phyloP scores from a whole-genome alignment of 768 basidiomycete genomes.

The Lactarius hengduanensis region DNA sequence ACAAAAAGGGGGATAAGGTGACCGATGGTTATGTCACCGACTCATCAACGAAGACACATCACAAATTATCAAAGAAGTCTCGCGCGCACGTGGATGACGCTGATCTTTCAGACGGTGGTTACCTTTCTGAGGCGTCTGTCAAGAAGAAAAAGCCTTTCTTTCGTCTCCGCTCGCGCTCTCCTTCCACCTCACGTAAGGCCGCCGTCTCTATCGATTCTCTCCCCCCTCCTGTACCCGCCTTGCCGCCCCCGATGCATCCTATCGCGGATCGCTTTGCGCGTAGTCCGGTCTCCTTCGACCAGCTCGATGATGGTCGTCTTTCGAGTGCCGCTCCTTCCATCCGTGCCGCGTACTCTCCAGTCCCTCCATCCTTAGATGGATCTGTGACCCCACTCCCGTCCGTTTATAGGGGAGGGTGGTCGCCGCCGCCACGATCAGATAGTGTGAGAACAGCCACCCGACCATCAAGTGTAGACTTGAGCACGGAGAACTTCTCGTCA shows the following conservation, averaged over 20 bases:
- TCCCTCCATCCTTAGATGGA: neutral
- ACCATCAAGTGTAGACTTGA: slow-evolving; percentile 7
- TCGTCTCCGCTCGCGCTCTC: slow-evolving; percentile 23
- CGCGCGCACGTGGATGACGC: slow-evolving; percentile 13
- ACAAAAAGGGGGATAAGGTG: slow-evolving; percentile 27
- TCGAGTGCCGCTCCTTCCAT: slow-evolving; percentile 1
- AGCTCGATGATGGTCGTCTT: neutral
- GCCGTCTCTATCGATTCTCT: neutral
- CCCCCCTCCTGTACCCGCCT: slow-evolving; percentile 24
- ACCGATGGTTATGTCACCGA: slow-evolving; percentile 7
- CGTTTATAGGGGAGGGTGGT: neutral
- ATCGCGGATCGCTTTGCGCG: slow-evolving; percentile 18
- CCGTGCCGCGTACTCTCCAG: slow-evolving; percentile 1
- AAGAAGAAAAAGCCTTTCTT: slow-evolving; percentile 35
- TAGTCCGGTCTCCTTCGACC: slow-evolving; percentile 1
- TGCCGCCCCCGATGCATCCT: slow-evolving; percentile 12
- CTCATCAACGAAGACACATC: neutral
- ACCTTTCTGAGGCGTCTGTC: slow-evolving; percentile 34
- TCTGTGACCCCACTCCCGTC: neutral
- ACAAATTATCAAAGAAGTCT: slow-evolving; percentile 29
- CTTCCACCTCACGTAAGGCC: slow-evolving; percentile 17
- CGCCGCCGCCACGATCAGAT: neutral
- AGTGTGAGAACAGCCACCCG: neutral
- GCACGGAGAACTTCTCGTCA: neutral
- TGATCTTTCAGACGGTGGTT: slow-evolving; percentile 36